A percentile compares a stretch with the other conserved stretches of the same genome.
Conservation (phyloP, 345 rosid species). For the Ricinus communis region DNA sequence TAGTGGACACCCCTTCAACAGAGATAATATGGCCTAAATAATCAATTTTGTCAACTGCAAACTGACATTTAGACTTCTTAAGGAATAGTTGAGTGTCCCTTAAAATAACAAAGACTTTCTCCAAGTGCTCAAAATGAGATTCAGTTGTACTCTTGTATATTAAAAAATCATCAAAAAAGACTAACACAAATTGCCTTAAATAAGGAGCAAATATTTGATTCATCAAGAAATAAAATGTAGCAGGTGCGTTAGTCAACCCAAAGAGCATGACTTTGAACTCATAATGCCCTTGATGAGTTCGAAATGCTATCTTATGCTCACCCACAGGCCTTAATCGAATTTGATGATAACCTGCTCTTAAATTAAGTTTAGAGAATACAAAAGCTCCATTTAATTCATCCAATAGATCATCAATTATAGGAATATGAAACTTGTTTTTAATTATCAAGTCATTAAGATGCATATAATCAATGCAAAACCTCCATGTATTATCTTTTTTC, state of each 20-base stretch:
- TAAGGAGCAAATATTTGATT: background rate
- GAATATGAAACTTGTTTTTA: background rate
- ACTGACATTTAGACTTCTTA: background rate
- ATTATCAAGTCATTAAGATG: no score
- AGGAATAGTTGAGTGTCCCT: rapidly evolving
- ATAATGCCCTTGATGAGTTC: background rate
- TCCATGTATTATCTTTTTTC: background rate
- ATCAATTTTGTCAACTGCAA: rapidly evolving
- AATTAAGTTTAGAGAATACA: background rate
- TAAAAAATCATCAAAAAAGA: background rate
- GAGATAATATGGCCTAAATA: background rate
- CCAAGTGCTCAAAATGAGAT: background rate
- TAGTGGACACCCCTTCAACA: background rate
- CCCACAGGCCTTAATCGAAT: background rate
- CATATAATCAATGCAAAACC: no score
- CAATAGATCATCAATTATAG: background rate
- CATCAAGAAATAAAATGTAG: background rate
- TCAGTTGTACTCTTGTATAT: background rate
- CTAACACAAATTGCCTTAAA: background rate
- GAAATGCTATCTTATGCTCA: background rate
- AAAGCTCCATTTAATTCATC: background rate
- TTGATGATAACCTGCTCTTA: background rate
- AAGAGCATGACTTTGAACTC: no score
- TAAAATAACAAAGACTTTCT: background rate
- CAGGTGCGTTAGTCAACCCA: no score